Conservation (phyloP, 1,284 basidiomycete species). For the Coriolopsis trogii region DNA sequence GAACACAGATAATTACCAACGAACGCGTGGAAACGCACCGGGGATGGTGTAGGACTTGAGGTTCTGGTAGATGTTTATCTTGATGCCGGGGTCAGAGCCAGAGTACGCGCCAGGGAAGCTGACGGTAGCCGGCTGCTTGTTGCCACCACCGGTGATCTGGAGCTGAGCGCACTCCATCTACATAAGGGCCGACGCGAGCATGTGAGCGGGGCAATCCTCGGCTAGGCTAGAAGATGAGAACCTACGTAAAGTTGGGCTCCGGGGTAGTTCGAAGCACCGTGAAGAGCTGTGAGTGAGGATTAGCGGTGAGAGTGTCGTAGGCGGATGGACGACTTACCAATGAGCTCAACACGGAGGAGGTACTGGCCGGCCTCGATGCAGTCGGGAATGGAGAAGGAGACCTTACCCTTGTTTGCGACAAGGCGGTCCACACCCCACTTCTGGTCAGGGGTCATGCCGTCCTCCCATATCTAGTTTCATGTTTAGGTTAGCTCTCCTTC, state of each 20-base stretch:
- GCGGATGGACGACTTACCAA: constrained; percentile 37
- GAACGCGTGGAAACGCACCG: constrained; percentile 25
- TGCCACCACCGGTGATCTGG: constrained; percentile 53
- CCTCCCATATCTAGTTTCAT: constrained; percentile 40
- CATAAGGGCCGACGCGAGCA: neutral
- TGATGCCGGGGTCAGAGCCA: constrained; percentile 49
- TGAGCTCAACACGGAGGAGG: constrained; percentile 54
- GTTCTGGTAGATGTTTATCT: constrained; percentile 47
- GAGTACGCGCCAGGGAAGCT: constrained; percentile 54
- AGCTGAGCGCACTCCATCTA: constrained; percentile 59
- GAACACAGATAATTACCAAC: neutral
- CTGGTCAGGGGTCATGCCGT: constrained; percentile 41
- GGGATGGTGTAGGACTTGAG: constrained; percentile 46
- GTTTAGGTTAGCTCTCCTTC: neutral
- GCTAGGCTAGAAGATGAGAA: neutral
- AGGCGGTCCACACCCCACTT: constrained; percentile 53
- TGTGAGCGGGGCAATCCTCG: neutral
- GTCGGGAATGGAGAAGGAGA: constrained; percentile 51
- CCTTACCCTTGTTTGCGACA: constrained; percentile 55
- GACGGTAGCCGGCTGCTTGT: constrained; percentile 46
- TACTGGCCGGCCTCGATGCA: constrained; percentile 55
- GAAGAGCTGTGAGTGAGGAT: constrained; percentile 36
- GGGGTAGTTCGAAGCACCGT: constrained; percentile 45
- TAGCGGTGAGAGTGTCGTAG: neutral
- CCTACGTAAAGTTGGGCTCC: constrained; percentile 52